These are phyloP conservation scores for Mortierella polycephala DNA, from an alignment of 371 early-diverging fungal genomes.

Conservation along the genomic window DNA sequence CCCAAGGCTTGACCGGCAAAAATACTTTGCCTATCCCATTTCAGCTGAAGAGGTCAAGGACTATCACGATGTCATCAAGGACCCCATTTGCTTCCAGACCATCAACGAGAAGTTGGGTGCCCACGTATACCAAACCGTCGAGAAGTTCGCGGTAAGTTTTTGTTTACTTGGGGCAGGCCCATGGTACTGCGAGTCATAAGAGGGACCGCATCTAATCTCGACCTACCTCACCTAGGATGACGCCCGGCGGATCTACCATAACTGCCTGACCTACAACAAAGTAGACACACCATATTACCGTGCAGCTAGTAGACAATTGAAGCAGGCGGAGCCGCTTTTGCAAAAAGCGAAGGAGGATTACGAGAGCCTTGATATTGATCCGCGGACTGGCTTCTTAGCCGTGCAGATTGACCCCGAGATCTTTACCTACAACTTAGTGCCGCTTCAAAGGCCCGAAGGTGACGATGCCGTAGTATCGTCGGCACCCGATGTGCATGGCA, in stretches of 20 bases:
- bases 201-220: constrained; percentile 4
- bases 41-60: constrained; percentile 83
- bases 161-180: not conserved
- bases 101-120: constrained; percentile 35
- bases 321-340: constrained; percentile 53
- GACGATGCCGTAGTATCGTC: too few relatives aligned
- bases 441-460: constrained; percentile 21
- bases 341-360: constrained; percentile 58
- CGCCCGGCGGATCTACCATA: constrained; percentile 75
- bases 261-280: constrained; percentile 83
- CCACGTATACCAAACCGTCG: constrained; percentile 43
- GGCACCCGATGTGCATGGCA: too few relatives aligned
- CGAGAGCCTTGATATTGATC: constrained; percentile 52
- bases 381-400: constrained; percentile 60
- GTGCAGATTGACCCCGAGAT: constrained; percentile 64
- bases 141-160: constrained; percentile 47
- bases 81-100: constrained; percentile 56
- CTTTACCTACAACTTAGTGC: constrained; percentile 59
- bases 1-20: constrained; percentile 57
- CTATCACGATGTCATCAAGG: constrained; percentile 76
- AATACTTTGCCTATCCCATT: constrained; percentile 74
- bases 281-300: constrained; percentile 78
- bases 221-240: constrained; percentile 62
- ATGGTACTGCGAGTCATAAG: not conserved
- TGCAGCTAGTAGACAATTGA: constrained; percentile 66